Percentiles rank a stretch among this genome's conserved stretches.
phyloP scores from a whole-genome alignment of 495 filamentous ascomycete species.

The Clavariopsis aquatica region DNA sequence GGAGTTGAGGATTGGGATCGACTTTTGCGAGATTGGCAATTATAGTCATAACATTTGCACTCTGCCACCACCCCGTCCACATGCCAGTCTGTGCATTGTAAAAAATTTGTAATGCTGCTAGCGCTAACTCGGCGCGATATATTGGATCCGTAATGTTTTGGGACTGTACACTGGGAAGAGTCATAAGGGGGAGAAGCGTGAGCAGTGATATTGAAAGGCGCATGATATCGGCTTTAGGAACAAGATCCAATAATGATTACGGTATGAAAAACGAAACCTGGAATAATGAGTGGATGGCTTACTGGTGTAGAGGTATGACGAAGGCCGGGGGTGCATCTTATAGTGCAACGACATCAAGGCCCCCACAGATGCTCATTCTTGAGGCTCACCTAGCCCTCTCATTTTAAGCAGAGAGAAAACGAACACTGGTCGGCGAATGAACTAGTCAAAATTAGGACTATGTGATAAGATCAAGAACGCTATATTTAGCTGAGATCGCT shows the following conservation, averaged over 20 bases:
- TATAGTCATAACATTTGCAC: constrained; percentile 66
- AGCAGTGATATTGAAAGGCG: constrained; percentile 2
- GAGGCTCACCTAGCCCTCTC: not conserved
- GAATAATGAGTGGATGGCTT: not conserved
- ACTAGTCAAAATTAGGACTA: not conserved
- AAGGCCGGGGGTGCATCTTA: not conserved
- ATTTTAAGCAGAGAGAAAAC: not conserved
- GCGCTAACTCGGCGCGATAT: constrained; percentile 56
- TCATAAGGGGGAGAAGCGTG: not conserved
- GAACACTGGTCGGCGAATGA: not conserved
- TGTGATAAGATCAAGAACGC: not conserved
- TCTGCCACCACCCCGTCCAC: constrained; percentile 79
- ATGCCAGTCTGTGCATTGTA: constrained; percentile 63
- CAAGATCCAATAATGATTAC: not conserved
- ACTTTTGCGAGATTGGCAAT: constrained; percentile 62
- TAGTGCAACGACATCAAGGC: not conserved
- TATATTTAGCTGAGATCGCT: not conserved
- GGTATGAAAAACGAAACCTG: not conserved
- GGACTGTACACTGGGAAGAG: constrained; percentile 15
- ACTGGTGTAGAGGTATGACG: not conserved
- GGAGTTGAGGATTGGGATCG: constrained; percentile 40
- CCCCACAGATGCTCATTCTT: not conserved
- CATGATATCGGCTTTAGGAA: not conserved
- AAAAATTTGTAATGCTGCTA: constrained; percentile 57
- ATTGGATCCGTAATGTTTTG: constrained; percentile 35